Evolutionary conservation across 768 basidiomycete genomes (phyloP), one percentile per base, ranked within the genome.

Genomic region (Rossbeevera mucosa): DNA sequence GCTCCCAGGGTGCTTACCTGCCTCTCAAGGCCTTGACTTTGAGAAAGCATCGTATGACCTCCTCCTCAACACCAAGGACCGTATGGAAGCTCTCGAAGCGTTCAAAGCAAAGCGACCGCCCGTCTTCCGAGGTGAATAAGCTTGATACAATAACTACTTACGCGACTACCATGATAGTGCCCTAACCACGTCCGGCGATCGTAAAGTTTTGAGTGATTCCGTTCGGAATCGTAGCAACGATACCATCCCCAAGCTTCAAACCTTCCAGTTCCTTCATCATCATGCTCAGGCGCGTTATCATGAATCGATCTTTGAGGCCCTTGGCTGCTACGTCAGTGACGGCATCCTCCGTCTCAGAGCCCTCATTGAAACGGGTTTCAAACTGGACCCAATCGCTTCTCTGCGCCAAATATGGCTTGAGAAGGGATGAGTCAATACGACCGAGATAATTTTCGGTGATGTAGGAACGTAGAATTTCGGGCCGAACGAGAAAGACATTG

Each of bases 401-500:
- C 61, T 93, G 84, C 33, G 86, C 81, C 11, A 99, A 79, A 65
- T 96, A 99, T 1, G 95, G 96, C 54, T 87, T 85, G 33, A 99
- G 80, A 13, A 98, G 78, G 16, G 77, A 77, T 3, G 89, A 72
- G 58, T 98, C 95, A 59, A 99, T 94, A 16, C 92, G 81, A 8
- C 93, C 93, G 13, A 99, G 85, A 68, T 93, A 91, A 52, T 86
- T 88, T 64, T 96, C 94, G 9, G 87, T 90, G 68, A 98, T 93
- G 73, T 96, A 98, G 4, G 94, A 91, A 60, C 88, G 91, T 58
- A 99, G 80, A 52, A 94, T 91, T 57, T 97, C 94, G 7, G 95
- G 94, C 49, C 87, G 91, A 45, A 99, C 90, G 57, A 98, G 87
- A 79, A 97, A 99, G 57, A 94, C 80, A 64, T 98, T 95, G 59